Evolutionary conservation across 2,329 filamentous ascomycete species (phyloP).

Genomic region (Mariannaea sp.): DNA sequence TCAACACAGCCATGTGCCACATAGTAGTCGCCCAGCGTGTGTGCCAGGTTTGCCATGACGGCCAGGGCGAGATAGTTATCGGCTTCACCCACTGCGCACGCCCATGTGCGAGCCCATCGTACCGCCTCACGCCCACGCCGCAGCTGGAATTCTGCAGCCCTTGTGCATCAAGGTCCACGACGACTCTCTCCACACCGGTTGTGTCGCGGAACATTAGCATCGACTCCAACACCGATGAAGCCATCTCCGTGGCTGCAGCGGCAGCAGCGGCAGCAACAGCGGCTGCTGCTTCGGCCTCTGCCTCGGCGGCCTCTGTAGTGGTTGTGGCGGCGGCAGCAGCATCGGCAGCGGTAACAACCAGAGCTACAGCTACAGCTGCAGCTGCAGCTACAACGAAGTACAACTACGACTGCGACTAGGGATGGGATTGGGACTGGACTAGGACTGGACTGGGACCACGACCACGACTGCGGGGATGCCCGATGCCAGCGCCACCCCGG

Average conservation of each 20-base stretch:
- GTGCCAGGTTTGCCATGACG: conserved; percentile 35
- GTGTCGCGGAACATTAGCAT: conserved; percentile 29
- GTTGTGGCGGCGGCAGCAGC: too few relatives aligned
- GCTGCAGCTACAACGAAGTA: too few relatives aligned
- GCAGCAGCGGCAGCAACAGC: conserved; percentile 13
- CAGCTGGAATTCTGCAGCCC: conserved; percentile 37
- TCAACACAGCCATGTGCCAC: conserved; percentile 38
- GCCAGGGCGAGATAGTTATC: conserved; percentile 39
- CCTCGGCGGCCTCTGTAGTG: too few relatives aligned
- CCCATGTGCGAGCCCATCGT: conserved; percentile 39
- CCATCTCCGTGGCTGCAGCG: conserved; percentile 16
- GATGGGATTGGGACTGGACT: too few relatives aligned
- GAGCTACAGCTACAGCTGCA: too few relatives aligned
- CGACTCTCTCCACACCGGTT: conserved; percentile 35
- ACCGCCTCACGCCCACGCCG: conserved; percentile 37
- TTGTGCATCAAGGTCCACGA: conserved; percentile 17
- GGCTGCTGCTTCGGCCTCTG: too few relatives aligned
- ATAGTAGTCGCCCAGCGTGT: conserved; percentile 39
- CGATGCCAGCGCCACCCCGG: neutral
- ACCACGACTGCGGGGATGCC: neutral
- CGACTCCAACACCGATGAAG: conserved; percentile 19
- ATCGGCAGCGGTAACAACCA: too few relatives aligned
- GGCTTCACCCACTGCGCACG: conserved; percentile 39
- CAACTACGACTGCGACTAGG: too few relatives aligned
- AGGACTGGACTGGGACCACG: too few relatives aligned